Evolutionary conservation across 352 stramenopile genomes (phyloP).

Genomic region (Phytophthora pluvialis): DNA sequence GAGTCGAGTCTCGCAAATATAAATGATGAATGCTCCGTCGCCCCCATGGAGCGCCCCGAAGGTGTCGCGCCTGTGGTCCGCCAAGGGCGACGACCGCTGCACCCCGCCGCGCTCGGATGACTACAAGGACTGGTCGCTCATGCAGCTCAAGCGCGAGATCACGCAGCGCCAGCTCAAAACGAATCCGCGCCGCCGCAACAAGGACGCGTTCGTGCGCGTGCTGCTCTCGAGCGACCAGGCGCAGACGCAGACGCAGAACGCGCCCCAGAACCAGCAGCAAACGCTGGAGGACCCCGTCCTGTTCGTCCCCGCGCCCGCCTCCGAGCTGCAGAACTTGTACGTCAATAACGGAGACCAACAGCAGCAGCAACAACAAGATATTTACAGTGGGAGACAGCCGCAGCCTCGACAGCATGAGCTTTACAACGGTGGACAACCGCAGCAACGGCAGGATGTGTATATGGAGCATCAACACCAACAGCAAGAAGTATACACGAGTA

Average conservation of each 20-base stretch:
- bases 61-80: conserved; percentile 52
- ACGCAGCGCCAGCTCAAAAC: conserved; percentile 55
- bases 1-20: not conserved
- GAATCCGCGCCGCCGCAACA: conserved; percentile 51
- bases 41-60: conserved; percentile 34
- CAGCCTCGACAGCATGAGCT: conserved; percentile 7
- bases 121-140: conserved; percentile 58
- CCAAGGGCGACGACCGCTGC: conserved; percentile 48
- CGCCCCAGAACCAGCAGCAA: conserved; percentile 13
- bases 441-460: conserved; percentile 16
- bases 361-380: conserved; percentile 12
- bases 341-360: conserved; percentile 31
- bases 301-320: conserved; percentile 22
- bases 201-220: conserved; percentile 51
- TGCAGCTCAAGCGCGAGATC: conserved; percentile 65
- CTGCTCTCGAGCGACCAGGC: conserved; percentile 40
- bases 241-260: conserved; percentile 7
- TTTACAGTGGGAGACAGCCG: conserved; percentile 4
- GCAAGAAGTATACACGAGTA: conserved; percentile 17
- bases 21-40: conserved; percentile 30
- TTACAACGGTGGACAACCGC: conserved; percentile 5
- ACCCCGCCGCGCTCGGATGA: conserved; percentile 54
- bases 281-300: conserved; percentile 24
- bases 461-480: conserved; percentile 11
- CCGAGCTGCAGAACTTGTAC: conserved; percentile 34